A percentile compares a stretch with the other conserved stretches of the same genome.
These are phyloP conservation scores for Linum usitatissimum DNA, from an alignment of 345 rosid species.

Conservation along the genomic window DNA sequence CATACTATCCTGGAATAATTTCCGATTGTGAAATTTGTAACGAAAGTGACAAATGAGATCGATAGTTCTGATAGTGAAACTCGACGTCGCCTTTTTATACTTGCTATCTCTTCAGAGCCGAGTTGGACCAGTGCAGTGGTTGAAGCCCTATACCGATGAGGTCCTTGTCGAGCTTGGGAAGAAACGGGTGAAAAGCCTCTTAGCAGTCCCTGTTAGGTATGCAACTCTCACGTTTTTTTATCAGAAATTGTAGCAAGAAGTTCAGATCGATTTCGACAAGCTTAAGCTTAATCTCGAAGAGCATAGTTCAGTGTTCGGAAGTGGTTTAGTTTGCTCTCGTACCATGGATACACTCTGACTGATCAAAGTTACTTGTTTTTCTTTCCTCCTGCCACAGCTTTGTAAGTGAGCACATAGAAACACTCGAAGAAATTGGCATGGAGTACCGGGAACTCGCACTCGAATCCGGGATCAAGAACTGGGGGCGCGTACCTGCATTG, in stretches of 20 bases:
- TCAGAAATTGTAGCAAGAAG: neutral
- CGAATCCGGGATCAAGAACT: slow-evolving; percentile 83
- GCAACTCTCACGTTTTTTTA: neutral
- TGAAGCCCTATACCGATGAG: slow-evolving; percentile 92
- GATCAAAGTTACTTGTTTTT: neutral
- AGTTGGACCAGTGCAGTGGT: slow-evolving; percentile 93
- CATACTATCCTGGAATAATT: slow-evolving; percentile 4
- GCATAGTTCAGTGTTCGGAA: no score
- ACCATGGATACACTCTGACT: no score
- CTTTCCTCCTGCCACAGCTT: slow-evolving; percentile 36
- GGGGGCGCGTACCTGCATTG: slow-evolving; percentile 91
- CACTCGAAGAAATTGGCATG: slow-evolving; percentile 93
- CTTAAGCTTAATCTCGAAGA: no score
- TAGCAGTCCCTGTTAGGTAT: slow-evolving; percentile 93
- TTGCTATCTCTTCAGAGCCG: slow-evolving; percentile 45
- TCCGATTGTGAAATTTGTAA: neutral
- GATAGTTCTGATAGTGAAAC: neutral
- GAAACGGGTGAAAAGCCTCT: slow-evolving; percentile 83
- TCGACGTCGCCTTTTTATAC: neutral
- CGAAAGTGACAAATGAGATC: neutral
- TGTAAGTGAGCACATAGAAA: slow-evolving; percentile 90
- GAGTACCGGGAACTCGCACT: slow-evolving; percentile 73
- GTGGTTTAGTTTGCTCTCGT: no score
- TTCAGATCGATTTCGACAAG: no score
- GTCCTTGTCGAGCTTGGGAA: slow-evolving; percentile 88